Conservation (phyloP, 2,329 filamentous ascomycete genomes). For the Penicillium freii region DNA sequence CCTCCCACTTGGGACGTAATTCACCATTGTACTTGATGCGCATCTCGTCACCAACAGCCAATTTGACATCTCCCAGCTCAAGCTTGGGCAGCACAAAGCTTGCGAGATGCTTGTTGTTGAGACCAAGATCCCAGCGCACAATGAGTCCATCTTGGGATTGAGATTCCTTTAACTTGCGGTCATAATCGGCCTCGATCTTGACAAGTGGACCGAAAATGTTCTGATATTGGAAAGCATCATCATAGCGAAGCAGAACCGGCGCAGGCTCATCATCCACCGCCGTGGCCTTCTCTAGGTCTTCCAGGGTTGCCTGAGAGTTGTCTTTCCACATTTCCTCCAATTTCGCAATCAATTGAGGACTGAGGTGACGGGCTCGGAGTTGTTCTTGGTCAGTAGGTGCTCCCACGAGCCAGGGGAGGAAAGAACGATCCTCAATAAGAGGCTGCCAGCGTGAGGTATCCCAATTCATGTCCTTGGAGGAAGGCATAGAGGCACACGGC, state of each 20-base stretch:
- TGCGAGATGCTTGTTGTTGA: slow-evolving; percentile 96
- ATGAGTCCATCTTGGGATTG: slow-evolving; percentile 95
- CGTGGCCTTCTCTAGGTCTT: slow-evolving; percentile 85
- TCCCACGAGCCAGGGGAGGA: slow-evolving; percentile 88
- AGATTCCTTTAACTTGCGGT: slow-evolving; percentile 96
- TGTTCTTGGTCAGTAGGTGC: slow-evolving; percentile 91
- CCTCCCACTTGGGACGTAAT: slow-evolving; percentile 88
- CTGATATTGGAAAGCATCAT: slow-evolving; percentile 97
- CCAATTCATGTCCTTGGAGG: slow-evolving; percentile 99
- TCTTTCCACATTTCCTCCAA: slow-evolving; percentile 99
- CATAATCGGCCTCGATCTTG: slow-evolving; percentile 99
- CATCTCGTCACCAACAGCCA: slow-evolving; percentile 98
- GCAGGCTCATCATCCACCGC: slow-evolving; percentile 94
- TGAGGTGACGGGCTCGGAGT: slow-evolving; percentile 87
- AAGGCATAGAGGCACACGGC: slow-evolving; percentile 90
- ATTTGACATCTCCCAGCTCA: slow-evolving; percentile 94
- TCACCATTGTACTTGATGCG: slow-evolving; percentile 94
- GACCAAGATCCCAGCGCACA: slow-evolving; percentile 88
- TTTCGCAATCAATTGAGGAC: slow-evolving; percentile 91
- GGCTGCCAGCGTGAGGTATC: slow-evolving; percentile 97
- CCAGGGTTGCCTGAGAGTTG: slow-evolving; percentile 80
- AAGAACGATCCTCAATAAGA: slow-evolving; percentile 93
- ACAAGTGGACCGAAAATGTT: slow-evolving; percentile 97
- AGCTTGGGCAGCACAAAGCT: slow-evolving; percentile 96
- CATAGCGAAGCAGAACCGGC: slow-evolving; percentile 87